Evolutionary conservation across 306 rosid species (phyloP).

Genomic region (Cyamopsis tetragonoloba): DNA sequence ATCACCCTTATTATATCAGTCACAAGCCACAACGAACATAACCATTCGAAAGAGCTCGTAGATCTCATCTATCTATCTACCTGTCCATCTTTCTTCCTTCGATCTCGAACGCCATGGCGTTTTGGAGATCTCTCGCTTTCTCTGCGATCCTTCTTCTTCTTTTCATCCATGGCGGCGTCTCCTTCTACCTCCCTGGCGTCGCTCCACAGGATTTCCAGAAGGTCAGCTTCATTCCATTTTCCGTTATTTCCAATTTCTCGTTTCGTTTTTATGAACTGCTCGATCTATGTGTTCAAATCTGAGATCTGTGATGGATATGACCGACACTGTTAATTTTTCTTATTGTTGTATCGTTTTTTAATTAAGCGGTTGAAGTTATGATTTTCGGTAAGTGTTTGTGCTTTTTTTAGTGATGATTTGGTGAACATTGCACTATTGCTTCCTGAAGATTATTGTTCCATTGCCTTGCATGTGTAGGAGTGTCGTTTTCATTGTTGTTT

Average conservation of each 20-base stretch:
- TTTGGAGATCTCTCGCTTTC: slow-evolving; percentile 52
- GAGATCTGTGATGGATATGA: slow-evolving; percentile 39
- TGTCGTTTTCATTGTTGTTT: not conserved
- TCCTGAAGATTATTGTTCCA: not conserved
- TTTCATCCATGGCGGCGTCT: slow-evolving; percentile 54
- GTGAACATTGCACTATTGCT: not conserved
- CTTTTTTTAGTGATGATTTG: not conserved
- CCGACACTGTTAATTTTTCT: not conserved
- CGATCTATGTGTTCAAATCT: slow-evolving; percentile 39
- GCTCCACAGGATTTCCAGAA: slow-evolving; percentile 91
- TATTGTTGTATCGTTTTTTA: not conserved
- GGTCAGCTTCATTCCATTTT: slow-evolving; percentile 39
- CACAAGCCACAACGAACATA: slow-evolving; percentile 1
- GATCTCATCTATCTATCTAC: slow-evolving; percentile 30
- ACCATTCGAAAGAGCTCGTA: slow-evolving; percentile 2
- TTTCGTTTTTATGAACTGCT: not conserved
- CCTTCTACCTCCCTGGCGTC: slow-evolving; percentile 96
- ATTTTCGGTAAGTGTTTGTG: not conserved
- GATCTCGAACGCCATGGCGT: slow-evolving; percentile 76
- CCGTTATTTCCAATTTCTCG: not conserved
- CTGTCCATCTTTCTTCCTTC: not conserved
- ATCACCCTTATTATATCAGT: slow-evolving; percentile 3
- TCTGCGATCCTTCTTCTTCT: slow-evolving; percentile 37
- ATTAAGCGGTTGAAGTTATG: not conserved
- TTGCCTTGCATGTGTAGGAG: not conserved